phyloP scores from a whole-genome alignment of 768 basidiomycete species.

The Piloderma croceum region DNA sequence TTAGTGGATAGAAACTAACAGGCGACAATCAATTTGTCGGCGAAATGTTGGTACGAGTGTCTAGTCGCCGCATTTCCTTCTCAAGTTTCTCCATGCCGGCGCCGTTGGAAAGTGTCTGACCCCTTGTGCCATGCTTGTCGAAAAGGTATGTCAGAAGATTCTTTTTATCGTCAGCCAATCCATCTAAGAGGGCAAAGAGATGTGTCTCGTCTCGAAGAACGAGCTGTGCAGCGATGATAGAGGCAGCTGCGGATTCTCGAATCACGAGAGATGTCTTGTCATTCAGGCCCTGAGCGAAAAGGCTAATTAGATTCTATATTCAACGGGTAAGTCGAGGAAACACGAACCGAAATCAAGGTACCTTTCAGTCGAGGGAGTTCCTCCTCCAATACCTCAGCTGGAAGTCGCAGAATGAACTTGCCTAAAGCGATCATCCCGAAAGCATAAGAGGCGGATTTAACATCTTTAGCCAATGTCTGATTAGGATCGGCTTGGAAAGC shows the following conservation, averaged over 20 bases:
- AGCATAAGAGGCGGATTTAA: slow-evolving; percentile 64
- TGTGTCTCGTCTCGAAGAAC: slow-evolving; percentile 80
- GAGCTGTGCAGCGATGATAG: slow-evolving; percentile 79
- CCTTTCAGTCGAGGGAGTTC: slow-evolving; percentile 72
- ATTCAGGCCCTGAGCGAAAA: slow-evolving; percentile 54
- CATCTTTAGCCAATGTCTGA: slow-evolving; percentile 37
- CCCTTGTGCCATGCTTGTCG: slow-evolving; percentile 78
- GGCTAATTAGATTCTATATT: slow-evolving; percentile 6
- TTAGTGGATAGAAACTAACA: not conserved
- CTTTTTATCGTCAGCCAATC: slow-evolving; percentile 85
- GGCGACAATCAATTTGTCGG: slow-evolving; percentile 29
- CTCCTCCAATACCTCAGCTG: slow-evolving; percentile 81
- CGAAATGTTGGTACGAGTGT: slow-evolving; percentile 74
- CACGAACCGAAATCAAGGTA: slow-evolving; percentile 63
- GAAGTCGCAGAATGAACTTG: slow-evolving; percentile 76
- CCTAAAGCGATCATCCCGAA: slow-evolving; percentile 82
- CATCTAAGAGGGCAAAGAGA: slow-evolving; percentile 74
- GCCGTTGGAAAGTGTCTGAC: slow-evolving; percentile 29
- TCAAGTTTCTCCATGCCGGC: slow-evolving; percentile 66
- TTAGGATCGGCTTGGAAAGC: slow-evolving; percentile 54
- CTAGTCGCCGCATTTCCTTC: slow-evolving; percentile 76
- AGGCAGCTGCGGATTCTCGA: slow-evolving; percentile 76
- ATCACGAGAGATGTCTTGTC: slow-evolving; percentile 69
- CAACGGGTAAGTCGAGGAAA: slow-evolving; percentile 1
- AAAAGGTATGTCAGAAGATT: slow-evolving; percentile 85